Evolutionary conservation across 192 early-diverging fungal species (phyloP).

Genomic region (Mortierella alpina): DNA sequence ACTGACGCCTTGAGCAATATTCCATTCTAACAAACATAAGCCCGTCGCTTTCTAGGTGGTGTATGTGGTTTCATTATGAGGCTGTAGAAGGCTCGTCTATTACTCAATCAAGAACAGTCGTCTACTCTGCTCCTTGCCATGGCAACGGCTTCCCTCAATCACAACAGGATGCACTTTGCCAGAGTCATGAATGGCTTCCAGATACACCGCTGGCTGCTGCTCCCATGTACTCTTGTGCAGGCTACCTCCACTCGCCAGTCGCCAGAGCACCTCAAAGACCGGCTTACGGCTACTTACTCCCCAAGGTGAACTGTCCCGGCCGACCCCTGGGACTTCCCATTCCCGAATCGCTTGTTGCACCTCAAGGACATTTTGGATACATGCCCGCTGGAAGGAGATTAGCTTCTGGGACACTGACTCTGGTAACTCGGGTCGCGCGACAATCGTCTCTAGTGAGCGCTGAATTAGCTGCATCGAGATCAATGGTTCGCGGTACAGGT

Average conservation of each 20-base stretch:
- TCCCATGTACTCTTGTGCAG: background rate
- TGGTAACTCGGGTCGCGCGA: background rate
- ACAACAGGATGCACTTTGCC: slow-evolving; percentile 36
- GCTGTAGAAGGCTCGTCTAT: background rate
- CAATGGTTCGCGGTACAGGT: slow-evolving; percentile 79
- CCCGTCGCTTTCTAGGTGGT: no score
- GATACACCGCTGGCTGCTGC: background rate
- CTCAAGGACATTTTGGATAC: slow-evolving; percentile 5
- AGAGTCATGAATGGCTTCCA: slow-evolving; percentile 18
- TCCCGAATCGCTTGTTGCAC: slow-evolving; percentile 27
- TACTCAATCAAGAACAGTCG: slow-evolving; percentile 48
- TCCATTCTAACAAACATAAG: no score
- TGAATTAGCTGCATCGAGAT: slow-evolving; percentile 54
- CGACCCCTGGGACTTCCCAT: background rate
- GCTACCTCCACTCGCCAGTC: slow-evolving; percentile 26
- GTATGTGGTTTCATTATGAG: background rate
- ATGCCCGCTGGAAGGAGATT: slow-evolving; percentile 7
- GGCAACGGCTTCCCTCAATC: slow-evolving; percentile 14
- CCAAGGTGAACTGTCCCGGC: slow-evolving; percentile 38
- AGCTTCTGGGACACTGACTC: background rate
- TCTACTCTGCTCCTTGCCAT: background rate
- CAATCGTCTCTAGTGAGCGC: slow-evolving; percentile 21
- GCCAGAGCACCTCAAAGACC: slow-evolving; percentile 44
- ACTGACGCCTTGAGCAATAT: no score
- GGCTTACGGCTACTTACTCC: slow-evolving; percentile 42